A percentile compares a stretch with the other conserved stretches of the same genome.
These are phyloP conservation scores for Coelastrella sp. DNA, from an alignment of 139 green algal species.

Conservation along the genomic window DNA sequence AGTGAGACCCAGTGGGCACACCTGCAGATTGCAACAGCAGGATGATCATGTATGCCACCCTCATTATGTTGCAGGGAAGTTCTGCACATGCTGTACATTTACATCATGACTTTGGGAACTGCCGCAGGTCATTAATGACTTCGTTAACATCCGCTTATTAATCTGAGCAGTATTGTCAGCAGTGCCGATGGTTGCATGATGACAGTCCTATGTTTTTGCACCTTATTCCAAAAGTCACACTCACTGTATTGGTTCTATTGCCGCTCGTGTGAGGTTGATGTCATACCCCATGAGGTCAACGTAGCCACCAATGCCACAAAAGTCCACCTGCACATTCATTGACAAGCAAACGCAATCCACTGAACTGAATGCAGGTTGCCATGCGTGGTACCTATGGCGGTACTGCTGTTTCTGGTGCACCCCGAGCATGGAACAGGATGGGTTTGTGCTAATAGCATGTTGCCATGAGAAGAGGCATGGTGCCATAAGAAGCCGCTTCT, in stretches of 20 bases:
- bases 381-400: too few species aligned
- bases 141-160: too few species aligned
- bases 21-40: background rate
- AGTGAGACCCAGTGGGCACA: too few species aligned
- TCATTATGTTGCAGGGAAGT: too few species aligned
- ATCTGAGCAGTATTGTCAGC: background rate
- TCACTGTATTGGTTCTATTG: slow-evolving; percentile 67
- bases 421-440: too few species aligned
- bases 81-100: too few species aligned
- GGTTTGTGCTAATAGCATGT: too few species aligned
- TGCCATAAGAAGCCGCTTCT: too few species aligned
- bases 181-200: background rate
- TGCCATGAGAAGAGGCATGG: too few species aligned
- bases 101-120: too few species aligned
- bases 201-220: background rate
- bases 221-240: background rate
- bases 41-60: background rate
- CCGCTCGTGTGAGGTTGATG: slow-evolving; percentile 55
- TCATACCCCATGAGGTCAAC: slow-evolving; percentile 79
- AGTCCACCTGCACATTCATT: slow-evolving; percentile 65
- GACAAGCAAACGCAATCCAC: background rate
- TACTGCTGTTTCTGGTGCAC: too few species aligned
- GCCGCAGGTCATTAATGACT: too few species aligned
- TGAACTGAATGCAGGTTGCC: background rate
- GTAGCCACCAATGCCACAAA: slow-evolving; percentile 74